Conservation (phyloP, 2,329 filamentous ascomycete genomes). For the Furcasterigmium furcatum region DNA sequence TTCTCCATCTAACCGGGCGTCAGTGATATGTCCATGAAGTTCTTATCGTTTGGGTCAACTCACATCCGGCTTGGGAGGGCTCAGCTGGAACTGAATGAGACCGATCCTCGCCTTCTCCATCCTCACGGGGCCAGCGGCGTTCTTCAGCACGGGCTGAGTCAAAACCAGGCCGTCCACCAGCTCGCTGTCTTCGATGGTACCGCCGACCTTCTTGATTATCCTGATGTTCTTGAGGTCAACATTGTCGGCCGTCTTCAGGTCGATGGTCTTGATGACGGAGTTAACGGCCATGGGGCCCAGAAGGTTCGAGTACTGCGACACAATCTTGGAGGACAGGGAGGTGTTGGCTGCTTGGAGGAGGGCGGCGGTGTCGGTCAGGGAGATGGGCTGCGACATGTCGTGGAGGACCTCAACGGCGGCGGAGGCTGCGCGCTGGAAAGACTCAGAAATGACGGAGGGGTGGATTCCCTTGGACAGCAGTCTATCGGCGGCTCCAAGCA, state of each 20-base stretch:
- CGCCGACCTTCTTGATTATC: slow-evolving; percentile 95
- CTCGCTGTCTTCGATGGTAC: slow-evolving; percentile 97
- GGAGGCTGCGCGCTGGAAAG: slow-evolving; percentile 91
- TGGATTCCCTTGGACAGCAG: slow-evolving; percentile 92
- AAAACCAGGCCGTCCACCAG: slow-evolving; percentile 93
- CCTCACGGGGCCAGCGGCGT: slow-evolving; percentile 80
- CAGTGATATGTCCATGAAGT: slow-evolving; percentile 8
- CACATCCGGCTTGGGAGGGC: slow-evolving; percentile 94
- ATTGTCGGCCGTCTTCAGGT: slow-evolving; percentile 92
- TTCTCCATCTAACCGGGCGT: slow-evolving; percentile 79
- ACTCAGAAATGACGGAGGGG: slow-evolving; percentile 94
- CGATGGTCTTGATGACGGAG: slow-evolving; percentile 92
- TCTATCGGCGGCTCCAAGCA: slow-evolving; percentile 89
- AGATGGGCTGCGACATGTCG: slow-evolving; percentile 93
- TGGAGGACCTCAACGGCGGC: slow-evolving; percentile 87
- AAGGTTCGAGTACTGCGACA: slow-evolving; percentile 92
- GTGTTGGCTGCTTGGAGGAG: slow-evolving; percentile 96
- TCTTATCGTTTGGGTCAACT: slow-evolving; percentile 25
- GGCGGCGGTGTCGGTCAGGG: slow-evolving; percentile 80
- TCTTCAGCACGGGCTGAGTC: slow-evolving; percentile 91
- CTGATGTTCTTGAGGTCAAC: slow-evolving; percentile 96
- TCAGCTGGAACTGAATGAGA: slow-evolving; percentile 97
- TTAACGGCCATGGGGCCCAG: slow-evolving; percentile 98
- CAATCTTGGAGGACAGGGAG: slow-evolving; percentile 96
- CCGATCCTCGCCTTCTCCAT: slow-evolving; percentile 98